Base-by-base conservation (phyloP, 192 early-diverging fungal genomes). In the Entomortierella lignicola region DNA sequence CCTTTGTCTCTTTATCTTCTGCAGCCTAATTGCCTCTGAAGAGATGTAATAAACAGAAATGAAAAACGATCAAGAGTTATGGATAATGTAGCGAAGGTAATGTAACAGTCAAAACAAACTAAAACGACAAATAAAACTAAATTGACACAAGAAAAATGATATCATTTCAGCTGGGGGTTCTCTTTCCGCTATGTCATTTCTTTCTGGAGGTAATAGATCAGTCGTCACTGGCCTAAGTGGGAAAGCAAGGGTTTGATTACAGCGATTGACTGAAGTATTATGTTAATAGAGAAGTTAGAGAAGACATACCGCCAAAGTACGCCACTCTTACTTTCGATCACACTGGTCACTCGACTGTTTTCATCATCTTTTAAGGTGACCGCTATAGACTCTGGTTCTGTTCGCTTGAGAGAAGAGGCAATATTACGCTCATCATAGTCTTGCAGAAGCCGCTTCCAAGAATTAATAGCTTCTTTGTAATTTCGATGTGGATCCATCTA, bases 401-500 rank as follows among this genome's bases (percentile, higher is more conserved):
- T 31, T 32, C 15, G 12, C 59, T 47, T 39, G 26, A 23, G 34
- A 43, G 58, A 12, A 47, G 44, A 47, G 3, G 3, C 20, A 12
- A 15, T 15, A 20, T 20, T 48, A n/a, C n/a, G 27, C 50, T 50
- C 57, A 31, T 72, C 70, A 10, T 56, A 44, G 2, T 72, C 54
- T 2, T 13, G n/a, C 20, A 72, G 18, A 0, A 57, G 30, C 7
- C 39, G 11, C 43, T 51, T 72, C 70, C 70, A 72, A 0, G 60
- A 50, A 17, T 53, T 37, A 54, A 72, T 39, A 1, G 26, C 23
- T 17, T 57, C 42, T 23, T 41, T 72, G n/a, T 44, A 25, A 25
- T 23, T 72, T n/a, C 47, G 43, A 42, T 23, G 21, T 27, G 43
- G 60, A 21, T 72, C 54, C 26, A 37, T 18, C 70, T 61, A 72